Evolutionary conservation across 306 rosid species (phyloP).

Genomic region (Fagus sylvatica): DNA sequence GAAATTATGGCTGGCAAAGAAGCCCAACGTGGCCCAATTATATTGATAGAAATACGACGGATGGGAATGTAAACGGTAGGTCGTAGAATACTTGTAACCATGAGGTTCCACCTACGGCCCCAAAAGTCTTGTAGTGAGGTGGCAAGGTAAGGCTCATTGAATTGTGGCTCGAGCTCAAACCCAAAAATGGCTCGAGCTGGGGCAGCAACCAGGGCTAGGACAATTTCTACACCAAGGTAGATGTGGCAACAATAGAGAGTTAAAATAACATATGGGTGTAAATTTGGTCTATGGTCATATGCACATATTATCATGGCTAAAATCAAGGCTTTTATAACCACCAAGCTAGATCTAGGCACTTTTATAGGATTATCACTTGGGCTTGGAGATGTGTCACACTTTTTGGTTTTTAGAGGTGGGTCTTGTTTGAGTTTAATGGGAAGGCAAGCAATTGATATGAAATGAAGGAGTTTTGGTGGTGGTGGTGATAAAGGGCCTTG

Average conservation of each 20-base stretch:
- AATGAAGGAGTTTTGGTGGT: slow-evolving; percentile 40
- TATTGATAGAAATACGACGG: accelerated
- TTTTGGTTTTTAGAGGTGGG: slow-evolving; percentile 7
- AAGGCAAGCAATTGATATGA: slow-evolving; percentile 59
- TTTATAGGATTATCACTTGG: not conserved
- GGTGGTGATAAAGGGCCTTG: slow-evolving; percentile 52
- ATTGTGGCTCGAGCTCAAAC: slow-evolving; percentile 58
- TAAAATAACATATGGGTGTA: slow-evolving; percentile 33
- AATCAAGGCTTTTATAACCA: slow-evolving; percentile 33
- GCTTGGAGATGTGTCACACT: slow-evolving; percentile 11
- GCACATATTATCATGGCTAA: slow-evolving; percentile 27
- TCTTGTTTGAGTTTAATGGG: slow-evolving; percentile 51
- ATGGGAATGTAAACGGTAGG: slow-evolving; percentile 46
- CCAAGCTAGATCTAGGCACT: not conserved
- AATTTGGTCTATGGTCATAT: slow-evolving; percentile 28
- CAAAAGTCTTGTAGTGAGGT: slow-evolving; percentile 84
- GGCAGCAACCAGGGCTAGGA: slow-evolving; percentile 33
- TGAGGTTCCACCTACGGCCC: slow-evolving; percentile 86
- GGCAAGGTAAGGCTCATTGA: slow-evolving; percentile 56
- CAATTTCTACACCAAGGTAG: slow-evolving; percentile 52
- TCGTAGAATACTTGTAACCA: slow-evolving; percentile 56
- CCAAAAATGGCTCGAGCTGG: slow-evolving; percentile 43
- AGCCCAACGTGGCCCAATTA: slow-evolving; percentile 31
- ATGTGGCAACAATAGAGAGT: slow-evolving; percentile 46
- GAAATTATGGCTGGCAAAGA: slow-evolving; percentile 14